Evolutionary conservation across 345 rosid species (phyloP), one percentile per base, ranked within the genome.

Genomic region (Adansonia digitata): DNA sequence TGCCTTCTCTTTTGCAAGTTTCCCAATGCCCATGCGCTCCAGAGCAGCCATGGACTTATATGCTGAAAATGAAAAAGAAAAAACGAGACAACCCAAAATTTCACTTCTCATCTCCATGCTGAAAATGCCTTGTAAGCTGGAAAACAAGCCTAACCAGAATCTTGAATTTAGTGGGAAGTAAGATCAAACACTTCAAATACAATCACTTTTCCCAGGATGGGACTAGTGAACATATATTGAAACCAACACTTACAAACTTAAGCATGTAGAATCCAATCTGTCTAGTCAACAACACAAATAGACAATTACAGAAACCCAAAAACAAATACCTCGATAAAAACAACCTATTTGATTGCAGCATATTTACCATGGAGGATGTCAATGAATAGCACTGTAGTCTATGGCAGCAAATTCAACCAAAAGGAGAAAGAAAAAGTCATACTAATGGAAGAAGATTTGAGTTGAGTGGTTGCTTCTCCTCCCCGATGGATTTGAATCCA

Each of bases 1-100:
- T 1, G 97, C 84, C 80, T 88, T 92, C 10, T 92, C 97, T 24
- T 88, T 92, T 14, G 86, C 92, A 66, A 94, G 67, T 62, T 92
- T 82, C 40, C 93, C 92, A 22, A 92, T 89, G 27, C 98, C 97
- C 97, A 94, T 91, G 31, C 90, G 82, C 87, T 94, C 88, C 73
- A 92, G 69, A 29, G 94, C 97, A 1, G 92, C 93, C 81, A 86
- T 45, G 7, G 98, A 83, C 69, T 85, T 92, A 46, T 97, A 0
- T 84, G 56, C 79, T 91, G n/a, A n/a, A n/a, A n/a, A n/a, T n/a
- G n/a, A n/a, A 57, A 57, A 57, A 57, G 60, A 55, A 5, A 5
- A 52, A 55, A 9, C 9, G 61, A 24, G 24, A 24, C 57, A 52
- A 12, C 26, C 57, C 57, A 52, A 52, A 49, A 17, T 49, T 6